These are phyloP conservation scores for Cymodocea nodosa DNA, from an alignment of 116 monocot genomes.

Conservation along the genomic window DNA sequence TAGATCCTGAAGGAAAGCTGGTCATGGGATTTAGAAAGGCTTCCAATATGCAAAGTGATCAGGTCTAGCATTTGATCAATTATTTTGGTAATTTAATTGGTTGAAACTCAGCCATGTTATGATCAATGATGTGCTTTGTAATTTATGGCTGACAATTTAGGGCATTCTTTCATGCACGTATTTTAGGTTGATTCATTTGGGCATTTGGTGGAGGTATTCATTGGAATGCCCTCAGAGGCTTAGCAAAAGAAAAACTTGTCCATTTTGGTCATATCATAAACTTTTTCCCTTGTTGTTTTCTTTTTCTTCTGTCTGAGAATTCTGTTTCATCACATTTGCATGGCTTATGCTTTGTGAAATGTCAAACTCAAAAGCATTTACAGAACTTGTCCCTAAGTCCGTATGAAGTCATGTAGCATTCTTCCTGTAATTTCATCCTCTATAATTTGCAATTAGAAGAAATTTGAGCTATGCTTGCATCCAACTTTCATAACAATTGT, in stretches of 20 bases:
- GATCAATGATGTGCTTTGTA: not conserved
- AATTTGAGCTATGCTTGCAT: not conserved
- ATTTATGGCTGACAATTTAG: too few species aligned
- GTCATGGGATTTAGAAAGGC: slow-evolving; percentile 95
- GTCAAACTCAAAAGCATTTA: not conserved
- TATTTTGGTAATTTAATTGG: not conserved
- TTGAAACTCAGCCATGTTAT: not conserved
- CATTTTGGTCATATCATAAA: too few species aligned
- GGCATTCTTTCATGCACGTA: too few species aligned
- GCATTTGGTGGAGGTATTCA: not conserved
- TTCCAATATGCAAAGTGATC: slow-evolving; percentile 41
- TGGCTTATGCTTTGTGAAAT: not conserved
- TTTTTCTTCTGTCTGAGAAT: too few species aligned
- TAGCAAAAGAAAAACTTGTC: not conserved
- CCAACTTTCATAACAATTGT: not conserved
- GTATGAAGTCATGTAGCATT: not conserved
- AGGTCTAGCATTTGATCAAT: slow-evolving; percentile 24
- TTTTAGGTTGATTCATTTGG: not conserved
- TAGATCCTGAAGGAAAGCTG: slow-evolving; percentile 92
- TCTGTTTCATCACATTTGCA: too few species aligned
- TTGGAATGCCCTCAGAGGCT: not conserved
- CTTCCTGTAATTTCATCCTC: not conserved
- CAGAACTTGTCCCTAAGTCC: not conserved
- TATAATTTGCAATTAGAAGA: not conserved
- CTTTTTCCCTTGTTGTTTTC: too few species aligned